A percentile compares a stretch with the other conserved stretches of the same genome.
Evolutionary conservation across 163 green algal genomes (phyloP).

Genomic region (Trebouxia gelatinosa): DNA sequence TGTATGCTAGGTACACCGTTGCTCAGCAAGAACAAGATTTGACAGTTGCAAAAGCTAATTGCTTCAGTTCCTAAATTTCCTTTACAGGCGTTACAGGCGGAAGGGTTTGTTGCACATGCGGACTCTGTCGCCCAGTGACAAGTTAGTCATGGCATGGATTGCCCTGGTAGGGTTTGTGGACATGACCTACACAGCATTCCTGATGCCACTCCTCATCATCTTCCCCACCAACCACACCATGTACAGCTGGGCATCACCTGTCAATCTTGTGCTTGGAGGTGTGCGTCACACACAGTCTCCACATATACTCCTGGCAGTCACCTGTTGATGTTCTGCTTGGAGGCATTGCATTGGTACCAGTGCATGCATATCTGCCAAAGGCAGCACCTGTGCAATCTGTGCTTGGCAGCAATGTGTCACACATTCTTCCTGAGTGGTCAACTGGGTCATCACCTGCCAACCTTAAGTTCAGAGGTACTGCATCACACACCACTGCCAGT

Average conservation of each 20-base stretch:
- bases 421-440: too few species aligned
- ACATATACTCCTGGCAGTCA: too few species aligned
- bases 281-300: too few species aligned
- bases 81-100: neutral
- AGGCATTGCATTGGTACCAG: too few species aligned
- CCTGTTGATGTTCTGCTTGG: too few species aligned
- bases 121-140: neutral
- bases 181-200: constrained; percentile 23
- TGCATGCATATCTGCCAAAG: too few species aligned
- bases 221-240: constrained; percentile 4
- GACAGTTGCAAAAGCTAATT: neutral
- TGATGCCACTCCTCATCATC: constrained; percentile 14
- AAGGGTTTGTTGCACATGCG: constrained; percentile 4
- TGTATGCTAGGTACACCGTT: too few species aligned
- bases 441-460: too few species aligned
- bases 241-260: constrained; percentile 2
- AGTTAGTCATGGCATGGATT: neutral
- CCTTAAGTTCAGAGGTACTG: too few species aligned
- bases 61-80: neutral
- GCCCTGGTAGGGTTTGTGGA: constrained; percentile 11
- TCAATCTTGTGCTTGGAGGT: constrained; percentile 22
- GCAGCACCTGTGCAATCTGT: too few species aligned
- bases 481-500: too few species aligned
- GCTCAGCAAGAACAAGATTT: neutral
- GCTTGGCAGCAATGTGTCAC: too few species aligned